Evolutionary conservation across 495 filamentous ascomycete genomes (phyloP), one percentile per base, ranked within the genome.

Genomic region (Xylaria bambusicola): DNA sequence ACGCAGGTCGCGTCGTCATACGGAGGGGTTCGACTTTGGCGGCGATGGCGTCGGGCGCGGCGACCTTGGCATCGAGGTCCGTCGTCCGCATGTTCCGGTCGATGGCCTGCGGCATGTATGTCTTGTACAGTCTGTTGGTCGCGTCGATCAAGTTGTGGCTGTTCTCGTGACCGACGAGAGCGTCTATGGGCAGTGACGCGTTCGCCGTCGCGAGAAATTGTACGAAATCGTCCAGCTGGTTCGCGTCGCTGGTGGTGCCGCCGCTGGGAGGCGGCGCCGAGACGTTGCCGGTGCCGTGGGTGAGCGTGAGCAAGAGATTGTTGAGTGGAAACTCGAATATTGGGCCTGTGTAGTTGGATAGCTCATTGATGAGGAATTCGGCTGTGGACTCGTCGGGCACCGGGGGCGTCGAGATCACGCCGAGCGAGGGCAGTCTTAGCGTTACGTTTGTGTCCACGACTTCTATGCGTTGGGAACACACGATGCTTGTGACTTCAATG

Each of bases 251-350:
- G 35, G 6, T 2, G 12, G 51, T 10, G 24, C 35, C 26, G 35
- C 18, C 35, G n/a, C n/a, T n/a, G 3, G 15, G 15, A 10, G 36
- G 18, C 21, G 26, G 15, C 8, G 21, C 6, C 15, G 51, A 26
- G 35, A 54, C 10, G 15, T 41, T 29, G 9, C 51, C 51, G 0
- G 51, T 54, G 36, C 51, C 51, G 36, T 41, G 42, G 13, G 35
- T 7, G 36, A 54, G 23, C 0, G 51, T 54, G 1, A 54, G 36
- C 36, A 54, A 23, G 20, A 54, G 26, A 21, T 42, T 54, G 9
- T 54, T 54, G 21, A 54, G 51, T 15, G 51, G 51, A 21, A 54
- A 54, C 35, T 54, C 51, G 6, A 54, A 54, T 15, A 54, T 54
- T 10, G 9, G 36, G 3, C 51, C 51, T 6, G 21, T 54, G 12